Conservation (phyloP, 352 stramenopile genomes). For the Phytophthora cryptogea region DNA sequence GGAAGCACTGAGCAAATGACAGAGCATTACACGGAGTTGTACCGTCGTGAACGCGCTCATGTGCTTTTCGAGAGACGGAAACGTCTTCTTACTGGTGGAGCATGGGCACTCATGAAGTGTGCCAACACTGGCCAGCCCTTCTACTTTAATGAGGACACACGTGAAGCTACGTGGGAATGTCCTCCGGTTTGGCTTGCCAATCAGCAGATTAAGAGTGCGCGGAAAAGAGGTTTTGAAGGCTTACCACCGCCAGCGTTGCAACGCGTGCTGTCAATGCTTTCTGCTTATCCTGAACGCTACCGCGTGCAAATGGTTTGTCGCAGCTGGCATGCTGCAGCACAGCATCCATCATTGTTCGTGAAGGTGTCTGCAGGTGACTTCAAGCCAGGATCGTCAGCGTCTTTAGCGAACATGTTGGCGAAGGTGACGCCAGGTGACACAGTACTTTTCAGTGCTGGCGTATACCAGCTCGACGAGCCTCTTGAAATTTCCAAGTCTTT, state of each 20-base stretch:
- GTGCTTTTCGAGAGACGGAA: constrained; percentile 60
- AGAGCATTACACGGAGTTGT: constrained; percentile 51
- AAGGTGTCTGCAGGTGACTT: constrained; percentile 63
- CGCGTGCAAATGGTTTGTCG: constrained; percentile 54
- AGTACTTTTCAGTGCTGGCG: constrained; percentile 67
- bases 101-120: constrained; percentile 69
- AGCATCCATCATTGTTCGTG: constrained; percentile 47
- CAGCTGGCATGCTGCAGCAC: constrained; percentile 50
- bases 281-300: constrained; percentile 63
- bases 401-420: constrained; percentile 34
- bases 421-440: constrained; percentile 45
- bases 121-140: constrained; percentile 81
- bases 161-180: constrained; percentile 94
- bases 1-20: constrained; percentile 21
- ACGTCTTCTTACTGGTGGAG: constrained; percentile 58
- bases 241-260: constrained; percentile 80
- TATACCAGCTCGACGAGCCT: constrained; percentile 60
- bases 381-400: constrained; percentile 18
- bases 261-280: constrained; percentile 86
- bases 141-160: constrained; percentile 94
- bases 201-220: constrained; percentile 78
- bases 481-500: constrained; percentile 55
- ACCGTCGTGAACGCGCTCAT: constrained; percentile 62
- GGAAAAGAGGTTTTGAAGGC: constrained; percentile 69
- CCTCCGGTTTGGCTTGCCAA: constrained; percentile 90